Conservation (phyloP, 2,329 filamentous ascomycete species). For the Metarhizium rileyi region DNA sequence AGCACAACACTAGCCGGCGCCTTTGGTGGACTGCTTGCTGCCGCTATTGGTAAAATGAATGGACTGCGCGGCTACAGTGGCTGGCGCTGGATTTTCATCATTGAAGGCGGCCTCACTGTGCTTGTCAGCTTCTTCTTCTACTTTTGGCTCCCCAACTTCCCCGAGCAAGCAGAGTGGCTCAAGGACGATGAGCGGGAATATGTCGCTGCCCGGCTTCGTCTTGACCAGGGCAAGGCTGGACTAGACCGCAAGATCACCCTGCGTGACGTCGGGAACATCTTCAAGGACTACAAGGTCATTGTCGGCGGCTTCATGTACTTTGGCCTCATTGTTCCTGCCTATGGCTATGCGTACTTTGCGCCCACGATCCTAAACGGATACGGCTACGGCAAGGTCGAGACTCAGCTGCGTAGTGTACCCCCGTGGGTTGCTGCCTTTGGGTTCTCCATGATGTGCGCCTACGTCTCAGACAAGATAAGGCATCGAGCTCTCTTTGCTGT, state of each 20-base stretch:
- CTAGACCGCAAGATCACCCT: slow-evolving; percentile 51
- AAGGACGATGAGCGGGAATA: slow-evolving; percentile 58
- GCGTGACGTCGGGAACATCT: slow-evolving; percentile 49
- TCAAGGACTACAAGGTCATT: slow-evolving; percentile 67
- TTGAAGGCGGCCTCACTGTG: slow-evolving; percentile 45
- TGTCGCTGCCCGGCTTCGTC: slow-evolving; percentile 54
- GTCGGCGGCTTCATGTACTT: slow-evolving; percentile 75
- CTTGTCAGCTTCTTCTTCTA: slow-evolving; percentile 45
- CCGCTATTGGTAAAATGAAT: slow-evolving; percentile 73
- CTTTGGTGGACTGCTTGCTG: slow-evolving; percentile 78
- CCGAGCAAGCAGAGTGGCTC: slow-evolving; percentile 63
- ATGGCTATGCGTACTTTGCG: slow-evolving; percentile 69
- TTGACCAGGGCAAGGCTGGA: slow-evolving; percentile 59
- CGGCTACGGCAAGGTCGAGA: slow-evolving; percentile 48
- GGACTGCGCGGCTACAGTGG: slow-evolving; percentile 45
- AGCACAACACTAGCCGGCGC: slow-evolving; percentile 71
- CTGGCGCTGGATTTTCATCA: slow-evolving; percentile 61
- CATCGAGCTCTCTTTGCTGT: slow-evolving; percentile 71
- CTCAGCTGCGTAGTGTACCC: slow-evolving; percentile 48
- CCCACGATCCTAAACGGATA: slow-evolving; percentile 62
- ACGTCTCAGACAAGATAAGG: slow-evolving; percentile 56
- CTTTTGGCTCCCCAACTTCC: slow-evolving; percentile 57
- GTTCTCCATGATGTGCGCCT: slow-evolving; percentile 68
- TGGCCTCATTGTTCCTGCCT: slow-evolving; percentile 67
- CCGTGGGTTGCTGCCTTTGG: slow-evolving; percentile 62